Percentiles rank a stretch among this genome's conserved stretches.
phyloP scores from a whole-genome alignment of 441 rosid species.

The Dalechampia spathulata region DNA sequence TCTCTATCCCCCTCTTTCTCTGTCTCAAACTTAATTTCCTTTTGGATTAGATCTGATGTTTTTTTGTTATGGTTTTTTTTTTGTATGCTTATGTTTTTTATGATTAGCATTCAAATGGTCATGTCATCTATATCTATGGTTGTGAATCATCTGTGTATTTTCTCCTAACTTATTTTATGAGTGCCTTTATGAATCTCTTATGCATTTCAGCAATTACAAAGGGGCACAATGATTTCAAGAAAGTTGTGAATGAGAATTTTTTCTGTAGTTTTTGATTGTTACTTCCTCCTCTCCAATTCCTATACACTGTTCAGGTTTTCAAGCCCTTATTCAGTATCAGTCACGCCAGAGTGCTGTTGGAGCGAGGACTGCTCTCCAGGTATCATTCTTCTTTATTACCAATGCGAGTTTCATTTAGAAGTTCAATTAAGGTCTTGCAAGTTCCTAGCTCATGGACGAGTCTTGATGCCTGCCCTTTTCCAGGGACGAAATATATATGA shows the following conservation, averaged over 20 bases:
- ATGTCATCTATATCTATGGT: constrained; percentile 2
- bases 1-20: constrained; percentile 21
- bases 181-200: constrained; percentile 7
- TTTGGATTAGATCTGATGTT: constrained; percentile 12
- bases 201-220: constrained; percentile 9
- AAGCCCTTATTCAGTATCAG: constrained; percentile 93
- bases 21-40: constrained; percentile 7
- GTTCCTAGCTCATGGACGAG: constrained; percentile 12
- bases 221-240: constrained; percentile 13
- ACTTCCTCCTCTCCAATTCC: constrained; percentile 14
- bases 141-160: constrained; percentile 6
- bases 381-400: constrained; percentile 18
- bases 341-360: constrained; percentile 64
- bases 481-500: constrained; percentile 98
- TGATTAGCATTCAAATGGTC: constrained; percentile 4
- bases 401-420: background rate
- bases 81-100: constrained; percentile 13
- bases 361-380: constrained; percentile 93
- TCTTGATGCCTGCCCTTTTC: constrained; percentile 12
- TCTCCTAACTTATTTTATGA: constrained; percentile 1
- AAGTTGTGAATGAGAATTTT: constrained; percentile 5
- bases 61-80: too few species aligned
- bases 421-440: background rate
- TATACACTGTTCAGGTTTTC: constrained; percentile 57
- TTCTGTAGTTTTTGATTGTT: constrained; percentile 9